Percentiles rank a stretch among this genome's conserved stretches.
Evolutionary conservation across 2,329 filamentous ascomycete genomes (phyloP).

Genomic region (Aspergillus sp.): DNA sequence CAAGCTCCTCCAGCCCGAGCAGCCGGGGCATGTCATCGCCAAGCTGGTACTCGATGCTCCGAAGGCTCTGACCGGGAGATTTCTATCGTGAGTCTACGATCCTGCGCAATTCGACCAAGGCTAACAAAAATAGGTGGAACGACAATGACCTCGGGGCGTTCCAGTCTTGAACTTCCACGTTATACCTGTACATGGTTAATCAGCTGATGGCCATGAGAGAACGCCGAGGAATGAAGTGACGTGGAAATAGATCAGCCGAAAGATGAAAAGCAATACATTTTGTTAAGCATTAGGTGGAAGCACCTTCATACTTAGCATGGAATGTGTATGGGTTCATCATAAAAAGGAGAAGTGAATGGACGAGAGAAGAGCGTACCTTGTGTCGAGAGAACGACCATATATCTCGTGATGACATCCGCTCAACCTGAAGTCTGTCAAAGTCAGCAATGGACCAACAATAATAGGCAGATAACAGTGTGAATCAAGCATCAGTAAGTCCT

Average conservation of each 20-base stretch:
- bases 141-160: constrained; percentile 34
- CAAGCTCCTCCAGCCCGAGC: constrained; percentile 66
- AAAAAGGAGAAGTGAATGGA: constrained; percentile 11
- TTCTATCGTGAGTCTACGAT: constrained; percentile 39
- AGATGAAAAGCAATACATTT: constrained; percentile 57
- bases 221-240: constrained; percentile 11
- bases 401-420: constrained; percentile 5
- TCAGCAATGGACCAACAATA: constrained; percentile 16
- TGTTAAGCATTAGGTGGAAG: constrained; percentile 43
- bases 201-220: constrained; percentile 17
- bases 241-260: constrained; percentile 45
- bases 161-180: constrained; percentile 24
- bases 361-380: constrained; percentile 10
- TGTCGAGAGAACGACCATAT: constrained; percentile 18
- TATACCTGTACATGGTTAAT: constrained; percentile 16
- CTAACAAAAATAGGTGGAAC: constrained; percentile 36
- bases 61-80: constrained; percentile 63
- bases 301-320: constrained; percentile 56
- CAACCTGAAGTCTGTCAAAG: constrained; percentile 5
- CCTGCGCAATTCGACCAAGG: constrained; percentile 4
- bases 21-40: constrained; percentile 79
- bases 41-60: constrained; percentile 59
- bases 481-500: constrained; percentile 44
- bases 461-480: constrained; percentile 5
- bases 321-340: constrained; percentile 49